Evolutionary conservation across 441 rosid genomes (phyloP), one percentile per base, ranked within the genome.

Genomic region (Isatis lusitanica): DNA sequence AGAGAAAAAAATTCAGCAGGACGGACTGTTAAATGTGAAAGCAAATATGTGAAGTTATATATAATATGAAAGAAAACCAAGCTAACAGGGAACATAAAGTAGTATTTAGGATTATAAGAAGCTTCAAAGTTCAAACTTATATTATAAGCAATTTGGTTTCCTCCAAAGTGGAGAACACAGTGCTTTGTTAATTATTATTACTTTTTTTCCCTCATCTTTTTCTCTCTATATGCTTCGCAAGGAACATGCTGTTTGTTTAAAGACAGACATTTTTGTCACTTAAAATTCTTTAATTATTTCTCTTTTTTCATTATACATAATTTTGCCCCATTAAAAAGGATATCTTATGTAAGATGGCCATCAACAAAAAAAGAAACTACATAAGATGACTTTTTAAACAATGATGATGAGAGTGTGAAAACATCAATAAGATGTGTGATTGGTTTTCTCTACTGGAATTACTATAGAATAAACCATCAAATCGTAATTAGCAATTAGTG

Each of bases 161-260:
- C 30, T 76, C 71, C 67, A 30, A 64, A 76, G 75, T 76, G 79
- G 79, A 76, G 62, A 70, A 57, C 71, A 48, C 66, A 50, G 71
- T 70, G 75, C 56, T 63, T 68, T 57, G 61, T 56, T 70, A 33
- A 76, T 76, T 75, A 75, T 56, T 63, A 21, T 28, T 69, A 63
- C 16, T 12, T 44, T 50, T 56, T 44, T 50, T 46, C 35, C 28
- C 35, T 73, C 63, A 36, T 56, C 21, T 65, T 48, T 75, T n/a
- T n/a, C n/a, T 24, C 36, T 63, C 28, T 55, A 6, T 36, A 64
- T 76, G 66, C 66, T 39, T 76, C 39, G 10, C 40, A 18, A 24
- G 56, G 64, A 76, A 76, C 79, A 70, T 76, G 61, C 6, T 70
- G 75, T 70, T 62, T 63, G 71, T 63, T 39, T 76, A 76, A 76